phyloP scores from a whole-genome alignment of 2,329 filamentous ascomycete species.

The Akanthomyces lecanii region DNA sequence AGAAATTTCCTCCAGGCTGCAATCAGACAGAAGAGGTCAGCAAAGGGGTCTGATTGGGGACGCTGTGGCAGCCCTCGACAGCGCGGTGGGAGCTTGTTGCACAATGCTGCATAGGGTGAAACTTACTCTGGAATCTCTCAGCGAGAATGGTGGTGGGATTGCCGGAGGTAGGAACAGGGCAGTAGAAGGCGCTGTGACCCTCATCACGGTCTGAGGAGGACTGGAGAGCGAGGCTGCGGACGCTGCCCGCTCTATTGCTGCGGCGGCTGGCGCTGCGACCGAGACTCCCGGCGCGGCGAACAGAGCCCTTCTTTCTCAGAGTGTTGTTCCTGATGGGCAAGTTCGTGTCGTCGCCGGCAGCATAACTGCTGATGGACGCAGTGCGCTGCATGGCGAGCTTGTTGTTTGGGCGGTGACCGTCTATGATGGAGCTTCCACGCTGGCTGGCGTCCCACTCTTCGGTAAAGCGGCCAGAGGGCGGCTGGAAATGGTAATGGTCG shows the following conservation, averaged over 20 bases:
- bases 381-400: constrained; percentile 52
- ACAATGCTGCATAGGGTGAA: background rate
- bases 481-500: background rate
- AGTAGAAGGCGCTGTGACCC: constrained; percentile 79
- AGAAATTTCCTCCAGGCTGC: constrained; percentile 90
- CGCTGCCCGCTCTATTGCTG: constrained; percentile 81
- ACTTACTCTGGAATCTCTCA: constrained; percentile 79
- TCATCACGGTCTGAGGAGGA: constrained; percentile 64
- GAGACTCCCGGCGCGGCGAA: constrained; percentile 69
- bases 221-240: constrained; percentile 72
- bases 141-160: constrained; percentile 85
- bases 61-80: background rate
- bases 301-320: constrained; percentile 80
- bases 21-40: constrained; percentile 13
- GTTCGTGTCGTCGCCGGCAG: constrained; percentile 42
- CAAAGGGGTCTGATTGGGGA: background rate
- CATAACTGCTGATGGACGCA: constrained; percentile 53
- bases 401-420: constrained; percentile 35
- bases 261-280: constrained; percentile 75
- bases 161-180: constrained; percentile 81
- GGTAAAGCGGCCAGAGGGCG: constrained; percentile 51
- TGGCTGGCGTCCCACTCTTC: constrained; percentile 69
- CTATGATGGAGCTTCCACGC: constrained; percentile 60
- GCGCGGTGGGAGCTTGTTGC: background rate
- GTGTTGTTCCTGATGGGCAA: constrained; percentile 59